Evolutionary conservation across 441 rosid genomes (phyloP).

Genomic region (Corymbia citriodora): DNA sequence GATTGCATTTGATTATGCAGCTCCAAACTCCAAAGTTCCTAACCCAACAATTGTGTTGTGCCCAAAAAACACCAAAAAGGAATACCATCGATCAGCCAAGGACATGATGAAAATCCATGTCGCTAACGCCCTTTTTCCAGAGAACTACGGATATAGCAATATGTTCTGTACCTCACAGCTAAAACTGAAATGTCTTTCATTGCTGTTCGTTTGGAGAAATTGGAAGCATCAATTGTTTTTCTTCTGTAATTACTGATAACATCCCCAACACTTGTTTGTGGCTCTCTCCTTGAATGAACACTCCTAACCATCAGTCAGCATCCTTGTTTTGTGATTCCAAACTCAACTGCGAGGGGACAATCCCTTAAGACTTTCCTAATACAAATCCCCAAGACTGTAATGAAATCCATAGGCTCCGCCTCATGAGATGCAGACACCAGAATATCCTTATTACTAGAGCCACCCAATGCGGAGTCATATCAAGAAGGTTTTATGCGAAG

Average conservation of each 20-base stretch:
- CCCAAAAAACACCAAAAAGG: not conserved
- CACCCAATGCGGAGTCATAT: not conserved
- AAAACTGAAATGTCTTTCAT: not conserved
- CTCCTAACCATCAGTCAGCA: not conserved
- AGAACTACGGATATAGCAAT: not conserved
- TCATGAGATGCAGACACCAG: not conserved
- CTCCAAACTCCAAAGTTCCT: not conserved
- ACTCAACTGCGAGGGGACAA: not conserved
- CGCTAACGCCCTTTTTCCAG: not conserved
- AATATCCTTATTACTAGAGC: not conserved
- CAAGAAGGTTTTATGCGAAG: not conserved
- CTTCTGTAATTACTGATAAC: not conserved
- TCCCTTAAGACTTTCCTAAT: not conserved
- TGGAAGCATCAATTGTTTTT: not conserved
- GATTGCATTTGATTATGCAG: not conserved
- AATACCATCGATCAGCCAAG: not conserved
- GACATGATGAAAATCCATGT: not conserved
- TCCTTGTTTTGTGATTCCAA: not conserved
- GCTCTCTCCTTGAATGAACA: not conserved
- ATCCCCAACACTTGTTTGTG: not conserved
- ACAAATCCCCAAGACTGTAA: not conserved
- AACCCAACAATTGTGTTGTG: not conserved
- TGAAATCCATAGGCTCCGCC: not conserved
- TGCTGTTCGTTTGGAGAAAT: not conserved
- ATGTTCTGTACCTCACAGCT: not conserved